Percentiles rank a stretch among this genome's conserved stretches.
Conservation (phyloP, 306 rosid genomes). For the Sicyos baderoa region DNA sequence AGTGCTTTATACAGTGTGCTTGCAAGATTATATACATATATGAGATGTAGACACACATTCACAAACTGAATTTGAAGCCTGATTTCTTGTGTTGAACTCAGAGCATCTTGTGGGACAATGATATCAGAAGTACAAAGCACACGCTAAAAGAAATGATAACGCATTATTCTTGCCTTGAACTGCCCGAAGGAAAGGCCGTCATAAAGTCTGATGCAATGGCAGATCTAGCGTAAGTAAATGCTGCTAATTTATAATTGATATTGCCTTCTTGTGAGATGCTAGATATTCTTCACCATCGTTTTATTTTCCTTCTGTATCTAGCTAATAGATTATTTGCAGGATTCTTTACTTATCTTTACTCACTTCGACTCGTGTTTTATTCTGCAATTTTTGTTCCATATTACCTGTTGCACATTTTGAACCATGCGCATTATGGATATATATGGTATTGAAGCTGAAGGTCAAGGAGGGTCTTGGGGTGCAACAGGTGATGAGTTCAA, state of each 20-base stretch:
- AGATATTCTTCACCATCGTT: not conserved
- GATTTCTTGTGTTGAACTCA: constrained; percentile 30
- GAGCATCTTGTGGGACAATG: constrained; percentile 94
- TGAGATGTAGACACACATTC: not conserved
- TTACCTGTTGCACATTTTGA: not conserved
- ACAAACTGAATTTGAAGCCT: not conserved
- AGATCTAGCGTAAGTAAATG: constrained; percentile 72
- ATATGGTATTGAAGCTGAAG: not conserved
- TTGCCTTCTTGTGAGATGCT: not conserved
- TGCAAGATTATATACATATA: not conserved
- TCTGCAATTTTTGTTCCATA: not conserved
- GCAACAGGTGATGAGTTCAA: no score
- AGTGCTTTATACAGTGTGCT: not conserved
- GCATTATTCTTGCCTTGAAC: constrained; percentile 63
- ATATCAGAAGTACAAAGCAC: constrained; percentile 69
- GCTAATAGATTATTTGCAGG: not conserved
- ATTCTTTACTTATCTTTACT: not conserved
- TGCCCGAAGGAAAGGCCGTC: constrained; percentile 78
- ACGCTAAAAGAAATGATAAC: constrained; percentile 73
- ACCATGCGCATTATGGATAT: not conserved
- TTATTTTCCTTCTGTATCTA: not conserved
- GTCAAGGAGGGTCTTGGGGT: no score
- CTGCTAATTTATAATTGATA: constrained; percentile 17
- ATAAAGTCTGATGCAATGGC: constrained; percentile 47
- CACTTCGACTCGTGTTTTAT: not conserved